Base-by-base conservation (phyloP, 139 green algal species). In the Chlamydomonas sp. region DNA sequence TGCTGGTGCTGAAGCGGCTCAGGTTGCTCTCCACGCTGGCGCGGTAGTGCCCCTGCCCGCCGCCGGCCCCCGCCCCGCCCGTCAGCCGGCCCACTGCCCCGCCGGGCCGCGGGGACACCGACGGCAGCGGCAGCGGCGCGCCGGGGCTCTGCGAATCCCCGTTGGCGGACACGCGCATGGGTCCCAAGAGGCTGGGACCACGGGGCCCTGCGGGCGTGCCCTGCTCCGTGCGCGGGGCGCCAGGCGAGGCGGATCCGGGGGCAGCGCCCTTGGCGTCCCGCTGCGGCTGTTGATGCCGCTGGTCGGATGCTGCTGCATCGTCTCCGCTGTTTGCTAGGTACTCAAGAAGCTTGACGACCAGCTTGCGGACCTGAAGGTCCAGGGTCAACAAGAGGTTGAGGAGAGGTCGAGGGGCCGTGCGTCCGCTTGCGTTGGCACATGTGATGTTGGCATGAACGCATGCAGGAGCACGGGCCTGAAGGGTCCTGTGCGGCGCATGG, bases 1-100 rank as follows among this genome's bases (percentile, higher is more conserved):
- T 83, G 71, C 86, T 90, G 62, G 86, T 90, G 17, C 60, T 83
- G 86, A 90, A 90, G 17, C 78, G 78, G 15, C 72, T 80, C 68
- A 80, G 74, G 5, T 62, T 87, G 3, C 73, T 81, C 58, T 87
- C 83, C 18, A 80, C 49, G 17, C 73, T 87, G 4, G 31, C 83
- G 1, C 83, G 72, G 15, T 71, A 14, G 79, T 49, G n/a, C 10
- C 20, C 15, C 5, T 3, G 17, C 61, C 77, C 59, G 77, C 59
- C 77, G 64, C 58, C 2, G 14, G 60, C 77, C 63, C 14, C 18
- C 76, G 76, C 59, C 17, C 76, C 76, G 76, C 57, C 31, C 31
- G 31, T 49, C 31, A 49, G 31, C 31, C 31, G 31, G 31, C 31
- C 31, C 31, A 49, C 31, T 49, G 31, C 31, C 31, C 31, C 31